Conservation (phyloP, 2,329 filamentous ascomycete genomes). For the Trichoderma sp. region DNA sequence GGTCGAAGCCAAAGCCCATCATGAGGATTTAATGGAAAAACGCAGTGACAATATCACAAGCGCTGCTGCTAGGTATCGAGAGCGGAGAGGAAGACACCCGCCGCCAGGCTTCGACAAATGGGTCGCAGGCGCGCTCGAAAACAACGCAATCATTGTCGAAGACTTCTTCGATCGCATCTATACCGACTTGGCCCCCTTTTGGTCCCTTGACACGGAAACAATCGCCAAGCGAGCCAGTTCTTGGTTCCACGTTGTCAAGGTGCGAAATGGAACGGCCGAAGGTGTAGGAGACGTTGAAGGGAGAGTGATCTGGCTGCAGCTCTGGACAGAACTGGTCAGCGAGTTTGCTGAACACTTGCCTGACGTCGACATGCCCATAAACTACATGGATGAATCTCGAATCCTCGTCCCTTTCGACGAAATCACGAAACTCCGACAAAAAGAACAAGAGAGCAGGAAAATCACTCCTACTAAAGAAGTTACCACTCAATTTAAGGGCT, state of each 20-base stretch:
- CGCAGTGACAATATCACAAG: slow-evolving; percentile 49
- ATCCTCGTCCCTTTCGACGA: slow-evolving; percentile 60
- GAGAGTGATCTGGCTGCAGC: slow-evolving; percentile 45
- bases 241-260: slow-evolving; percentile 47
- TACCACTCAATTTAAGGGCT: slow-evolving; percentile 44
- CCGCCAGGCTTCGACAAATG: slow-evolving; percentile 63
- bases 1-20: slow-evolving; percentile 43
- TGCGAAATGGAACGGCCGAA: slow-evolving; percentile 45
- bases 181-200: slow-evolving; percentile 60
- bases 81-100: slow-evolving; percentile 56
- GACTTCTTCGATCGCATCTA: slow-evolving; percentile 65
- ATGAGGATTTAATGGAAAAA: slow-evolving; percentile 42
- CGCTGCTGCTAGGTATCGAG: slow-evolving; percentile 55
- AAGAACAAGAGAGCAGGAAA: slow-evolving; percentile 45
- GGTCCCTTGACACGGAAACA: slow-evolving; percentile 50
- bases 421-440: slow-evolving; percentile 49
- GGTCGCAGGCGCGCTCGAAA: slow-evolving; percentile 53
- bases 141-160: slow-evolving; percentile 57
- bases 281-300: slow-evolving; percentile 40
- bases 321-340: slow-evolving; percentile 49
- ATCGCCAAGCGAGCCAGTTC: slow-evolving; percentile 40
- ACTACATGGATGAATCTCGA: slow-evolving; percentile 62
- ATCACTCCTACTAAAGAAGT: slow-evolving; percentile 44
- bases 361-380: slow-evolving; percentile 66
- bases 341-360: slow-evolving; percentile 55